Conservation (phyloP, 2,329 filamentous ascomycete genomes). For the Huntiella omanensis region DNA sequence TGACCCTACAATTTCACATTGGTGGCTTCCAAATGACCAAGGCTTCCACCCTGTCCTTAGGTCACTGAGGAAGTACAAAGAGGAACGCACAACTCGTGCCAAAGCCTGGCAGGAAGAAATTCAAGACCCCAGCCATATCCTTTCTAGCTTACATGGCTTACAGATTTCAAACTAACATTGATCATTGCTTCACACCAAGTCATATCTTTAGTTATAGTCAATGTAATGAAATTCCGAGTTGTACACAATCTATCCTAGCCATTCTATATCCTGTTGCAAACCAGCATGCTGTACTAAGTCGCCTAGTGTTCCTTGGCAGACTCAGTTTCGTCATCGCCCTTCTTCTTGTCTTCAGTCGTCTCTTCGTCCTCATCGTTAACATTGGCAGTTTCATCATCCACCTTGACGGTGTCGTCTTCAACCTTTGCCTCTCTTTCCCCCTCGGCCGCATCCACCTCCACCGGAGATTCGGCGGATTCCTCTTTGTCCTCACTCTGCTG, state of each 20-base stretch:
- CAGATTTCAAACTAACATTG: background rate
- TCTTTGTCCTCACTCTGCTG: constrained; percentile 1
- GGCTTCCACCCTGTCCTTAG: constrained; percentile 55
- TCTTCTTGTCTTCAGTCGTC: background rate
- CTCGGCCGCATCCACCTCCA: too few relatives aligned
- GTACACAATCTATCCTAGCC: background rate
- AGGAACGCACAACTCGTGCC: constrained; percentile 49
- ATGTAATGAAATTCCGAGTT: too few relatives aligned
- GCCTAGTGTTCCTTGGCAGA: background rate
- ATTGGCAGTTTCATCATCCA: background rate
- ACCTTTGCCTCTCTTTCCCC: too few relatives aligned
- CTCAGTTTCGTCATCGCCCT: background rate
- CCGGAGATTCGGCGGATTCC: too few relatives aligned
- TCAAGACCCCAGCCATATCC: constrained; percentile 57
- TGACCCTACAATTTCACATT: constrained; percentile 50
- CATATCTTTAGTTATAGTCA: background rate
- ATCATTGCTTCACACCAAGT: background rate
- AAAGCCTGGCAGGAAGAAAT: constrained; percentile 44
- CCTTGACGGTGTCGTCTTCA: background rate
- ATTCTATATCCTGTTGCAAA: background rate
- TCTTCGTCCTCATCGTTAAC: background rate
- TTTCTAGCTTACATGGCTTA: constrained; percentile 42
- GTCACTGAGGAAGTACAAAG: constrained; percentile 61
- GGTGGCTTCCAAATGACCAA: constrained; percentile 82
- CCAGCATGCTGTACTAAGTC: background rate